A percentile compares a stretch with the other conserved stretches of the same genome.
phyloP scores from a whole-genome alignment of 768 basidiomycete species.

The Naganishia antarctica region DNA sequence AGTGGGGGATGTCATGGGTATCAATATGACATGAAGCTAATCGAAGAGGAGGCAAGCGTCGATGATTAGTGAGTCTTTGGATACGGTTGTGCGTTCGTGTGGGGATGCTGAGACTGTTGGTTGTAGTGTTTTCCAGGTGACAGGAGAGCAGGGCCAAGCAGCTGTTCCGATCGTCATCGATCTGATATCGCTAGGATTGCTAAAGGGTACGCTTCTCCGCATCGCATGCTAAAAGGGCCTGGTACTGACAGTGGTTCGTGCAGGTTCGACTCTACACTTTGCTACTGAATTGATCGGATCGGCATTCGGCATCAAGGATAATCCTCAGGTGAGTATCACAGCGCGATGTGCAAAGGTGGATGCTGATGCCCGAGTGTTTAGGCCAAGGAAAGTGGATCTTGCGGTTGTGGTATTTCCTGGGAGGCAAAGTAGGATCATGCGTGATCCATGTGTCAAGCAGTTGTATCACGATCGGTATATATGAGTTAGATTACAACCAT shows the following conservation, averaged over 20 bases:
- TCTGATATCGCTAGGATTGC: constrained; percentile 70
- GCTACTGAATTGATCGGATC: constrained; percentile 93
- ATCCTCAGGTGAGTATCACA: constrained; percentile 59
- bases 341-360: background rate
- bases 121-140: constrained; percentile 50
- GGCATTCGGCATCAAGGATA: constrained; percentile 73
- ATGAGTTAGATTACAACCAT: background rate
- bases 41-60: constrained; percentile 54
- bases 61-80: constrained; percentile 75
- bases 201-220: constrained; percentile 57
- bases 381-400: constrained; percentile 74
- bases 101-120: no score
- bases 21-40: constrained; percentile 86
- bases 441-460: background rate
- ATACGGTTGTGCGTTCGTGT: background rate
- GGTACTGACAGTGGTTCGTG: background rate
- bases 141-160: constrained; percentile 38
- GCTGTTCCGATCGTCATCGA: constrained; percentile 64
- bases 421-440: constrained; percentile 60
- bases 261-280: constrained; percentile 75
- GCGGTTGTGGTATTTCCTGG: constrained; percentile 96
- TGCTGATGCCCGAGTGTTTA: background rate
- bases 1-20: constrained; percentile 97
- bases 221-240: background rate
- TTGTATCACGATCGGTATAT: background rate